Conservation (phyloP, 2,329 filamentous ascomycete genomes). For the Ophiostoma sp. region DNA sequence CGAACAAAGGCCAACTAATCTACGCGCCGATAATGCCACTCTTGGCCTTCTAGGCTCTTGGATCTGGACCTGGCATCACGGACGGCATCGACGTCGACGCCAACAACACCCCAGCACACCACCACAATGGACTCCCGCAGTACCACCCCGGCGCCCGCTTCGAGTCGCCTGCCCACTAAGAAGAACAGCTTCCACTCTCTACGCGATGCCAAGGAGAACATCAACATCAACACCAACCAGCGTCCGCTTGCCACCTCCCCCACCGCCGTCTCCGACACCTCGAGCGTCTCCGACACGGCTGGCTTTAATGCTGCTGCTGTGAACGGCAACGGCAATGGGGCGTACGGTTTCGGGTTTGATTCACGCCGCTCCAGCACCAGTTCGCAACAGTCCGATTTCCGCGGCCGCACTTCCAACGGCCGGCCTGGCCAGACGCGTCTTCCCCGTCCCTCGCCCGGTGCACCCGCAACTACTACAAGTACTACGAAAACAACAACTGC, state of each 20-base stretch:
- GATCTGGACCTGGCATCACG: conserved; percentile 1
- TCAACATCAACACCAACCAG: neutral
- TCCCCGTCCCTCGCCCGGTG: conserved; percentile 31
- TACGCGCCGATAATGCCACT: conserved; percentile 16
- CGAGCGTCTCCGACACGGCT: conserved; percentile 17
- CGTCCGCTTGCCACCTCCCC: conserved; percentile 17
- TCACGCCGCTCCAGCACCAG: conserved; percentile 29
- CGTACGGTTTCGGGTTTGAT: conserved; percentile 10
- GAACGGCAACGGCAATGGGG: neutral
- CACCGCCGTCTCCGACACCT: conserved; percentile 22
- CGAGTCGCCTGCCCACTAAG: conserved; percentile 19
- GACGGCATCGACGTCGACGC: neutral
- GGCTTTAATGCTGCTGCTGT: neutral
- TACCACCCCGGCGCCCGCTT: neutral
- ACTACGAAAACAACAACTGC: neutral
- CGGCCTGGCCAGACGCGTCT: conserved; percentile 30
- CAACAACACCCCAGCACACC: neutral
- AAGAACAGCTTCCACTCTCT: conserved; percentile 25
- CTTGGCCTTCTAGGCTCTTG: conserved; percentile 7
- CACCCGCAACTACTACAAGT: conserved; percentile 14
- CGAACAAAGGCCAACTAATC: neutral
- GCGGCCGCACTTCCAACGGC: conserved; percentile 21
- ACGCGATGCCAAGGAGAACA: conserved; percentile 21
- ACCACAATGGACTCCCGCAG: neutral
- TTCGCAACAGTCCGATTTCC: conserved; percentile 27